These are phyloP conservation scores for Rosa hybrid DNA, from an alignment of 331 rosid species.

Conservation along the genomic window DNA sequence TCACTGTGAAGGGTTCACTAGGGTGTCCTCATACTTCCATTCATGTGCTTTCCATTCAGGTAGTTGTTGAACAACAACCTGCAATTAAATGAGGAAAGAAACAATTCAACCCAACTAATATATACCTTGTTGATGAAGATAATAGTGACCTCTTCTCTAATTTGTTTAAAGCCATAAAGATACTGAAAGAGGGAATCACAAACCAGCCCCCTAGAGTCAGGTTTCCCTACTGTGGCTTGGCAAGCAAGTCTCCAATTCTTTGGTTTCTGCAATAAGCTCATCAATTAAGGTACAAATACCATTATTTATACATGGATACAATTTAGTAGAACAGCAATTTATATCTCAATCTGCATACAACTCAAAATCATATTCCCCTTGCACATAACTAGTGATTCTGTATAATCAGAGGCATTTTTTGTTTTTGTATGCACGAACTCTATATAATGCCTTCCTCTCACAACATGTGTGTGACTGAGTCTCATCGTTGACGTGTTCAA, in stretches of 20 bases:
- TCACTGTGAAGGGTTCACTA: conserved; percentile 33
- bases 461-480: background rate
- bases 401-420: background rate
- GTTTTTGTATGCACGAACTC: background rate
- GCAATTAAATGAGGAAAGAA: conserved; percentile 30
- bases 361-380: background rate
- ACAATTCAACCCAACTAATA: conserved; percentile 1
- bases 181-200: conserved; percentile 27
- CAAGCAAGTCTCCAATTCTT: conserved; percentile 97
- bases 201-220: conserved; percentile 80
- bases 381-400: background rate
- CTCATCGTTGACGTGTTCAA: background rate
- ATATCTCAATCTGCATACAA: background rate
- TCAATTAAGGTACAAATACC: background rate
- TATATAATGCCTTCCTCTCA: background rate
- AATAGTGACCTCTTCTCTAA: background rate
- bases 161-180: background rate
- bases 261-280: conserved; percentile 62
- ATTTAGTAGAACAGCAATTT: background rate
- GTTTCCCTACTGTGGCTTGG: conserved; percentile 74
- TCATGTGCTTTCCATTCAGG: conserved; percentile 96
- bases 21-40: conserved; percentile 56
- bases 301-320: background rate
- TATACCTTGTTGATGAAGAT: background rate
- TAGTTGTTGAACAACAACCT: conserved; percentile 80